Evolutionary conservation across 768 basidiomycete species (phyloP), one percentile per base, ranked within the genome.

Genomic region (Porphyrellus cyaneotinctus): DNA sequence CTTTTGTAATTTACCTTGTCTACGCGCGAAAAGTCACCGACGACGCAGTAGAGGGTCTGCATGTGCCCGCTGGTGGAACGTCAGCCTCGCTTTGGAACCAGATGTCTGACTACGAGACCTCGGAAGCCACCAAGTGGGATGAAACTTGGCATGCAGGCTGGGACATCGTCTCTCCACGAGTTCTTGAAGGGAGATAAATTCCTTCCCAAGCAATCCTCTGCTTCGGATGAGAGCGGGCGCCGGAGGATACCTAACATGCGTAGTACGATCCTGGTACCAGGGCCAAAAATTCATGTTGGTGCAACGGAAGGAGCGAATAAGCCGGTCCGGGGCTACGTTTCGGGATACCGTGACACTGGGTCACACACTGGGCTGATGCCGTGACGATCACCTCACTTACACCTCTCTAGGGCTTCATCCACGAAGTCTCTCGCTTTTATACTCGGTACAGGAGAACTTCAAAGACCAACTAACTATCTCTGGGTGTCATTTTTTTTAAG

Each of bases 111-210:
- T 33, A 47, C 57, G 42, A 44, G 45, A 69, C 68, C 64, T 70
- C 14, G 70, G 61, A 49, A 70, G 64, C 68, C 68, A 70, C 68
- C 68, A 70, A 20, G 57, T 61, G 14, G 70, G 68, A 35, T 43
- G 57, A 42, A 71, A 70, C 54, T 54, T 41, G 49, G 64, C 62
- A 50, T 43, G 46, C 37, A 70, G 47, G 38, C 62, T 66, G 18
- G 68, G 68, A 45, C 68, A 70, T 51, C 54, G 59, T 43, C 58
- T 57, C 53, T 70, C 59, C n/a, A 71, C 64, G 39, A 70, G 59
- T 32, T 70, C 70, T 31, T 55, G 64, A 17, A 70, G 58, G 15
- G 63, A 64, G 24, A 68, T 20, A 23, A 14, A 32, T 15, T 57
- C 51, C 24, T 54, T 51, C 31, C 52, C 57, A 8, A 28, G 33